Conservation (phyloP, 2,329 filamentous ascomycete species). For the Sporothrix humicola region DNA sequence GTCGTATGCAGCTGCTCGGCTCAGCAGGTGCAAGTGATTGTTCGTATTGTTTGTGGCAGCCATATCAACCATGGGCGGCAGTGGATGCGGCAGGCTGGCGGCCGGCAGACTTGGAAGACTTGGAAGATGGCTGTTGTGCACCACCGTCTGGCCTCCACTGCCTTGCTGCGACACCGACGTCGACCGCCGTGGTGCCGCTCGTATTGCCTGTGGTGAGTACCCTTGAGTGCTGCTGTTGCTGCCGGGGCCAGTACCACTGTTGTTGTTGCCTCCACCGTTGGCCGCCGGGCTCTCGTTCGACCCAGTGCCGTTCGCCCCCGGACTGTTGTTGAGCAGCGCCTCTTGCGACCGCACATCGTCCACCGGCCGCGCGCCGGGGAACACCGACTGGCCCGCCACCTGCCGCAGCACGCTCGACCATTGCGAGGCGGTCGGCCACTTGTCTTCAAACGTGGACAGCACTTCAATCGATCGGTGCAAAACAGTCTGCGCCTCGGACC, state of each 20-base stretch:
- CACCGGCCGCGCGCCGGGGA: conserved; percentile 13
- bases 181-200: neutral
- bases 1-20: conserved; percentile 18
- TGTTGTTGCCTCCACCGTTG: neutral
- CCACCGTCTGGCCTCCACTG: neutral
- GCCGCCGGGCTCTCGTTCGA: neutral
- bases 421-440: conserved; percentile 28
- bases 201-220: neutral
- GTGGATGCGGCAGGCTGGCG: neutral
- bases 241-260: neutral
- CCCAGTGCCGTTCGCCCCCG: neutral
- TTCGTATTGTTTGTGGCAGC: neutral
- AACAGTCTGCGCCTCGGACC: conserved; percentile 2
- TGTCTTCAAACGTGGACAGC: conserved; percentile 28
- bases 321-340: conserved; percentile 17
- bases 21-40: conserved; percentile 25
- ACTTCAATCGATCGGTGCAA: conserved; percentile 24
- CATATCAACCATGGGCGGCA: conserved; percentile 3
- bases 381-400: conserved; percentile 20
- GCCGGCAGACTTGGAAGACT: neutral
- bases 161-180: neutral
- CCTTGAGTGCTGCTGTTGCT: conserved; percentile 17
- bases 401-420: conserved; percentile 29
- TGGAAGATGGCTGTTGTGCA: neutral
- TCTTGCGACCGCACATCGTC: conserved; percentile 30